phyloP scores from a whole-genome alignment of 768 basidiomycete genomes.

The Candolleomyces aberdarensis region DNA sequence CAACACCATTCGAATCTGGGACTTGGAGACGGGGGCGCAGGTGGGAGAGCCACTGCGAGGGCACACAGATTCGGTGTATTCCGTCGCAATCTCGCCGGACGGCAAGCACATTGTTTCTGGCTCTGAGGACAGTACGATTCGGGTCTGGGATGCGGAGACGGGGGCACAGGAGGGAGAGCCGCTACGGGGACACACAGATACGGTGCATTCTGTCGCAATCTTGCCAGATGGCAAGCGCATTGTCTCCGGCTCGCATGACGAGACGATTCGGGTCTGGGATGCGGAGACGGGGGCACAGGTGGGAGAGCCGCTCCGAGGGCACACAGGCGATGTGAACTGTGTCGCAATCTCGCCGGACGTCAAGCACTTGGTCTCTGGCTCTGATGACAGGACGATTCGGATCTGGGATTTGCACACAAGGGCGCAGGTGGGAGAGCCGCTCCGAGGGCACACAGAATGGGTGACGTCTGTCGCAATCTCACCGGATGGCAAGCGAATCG shows the following conservation, averaged over 20 bases:
- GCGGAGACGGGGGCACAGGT: no score
- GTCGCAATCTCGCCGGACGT: no score
- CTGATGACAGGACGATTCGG: no score
- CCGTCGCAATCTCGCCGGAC: slow-evolving; percentile 53
- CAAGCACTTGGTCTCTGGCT: no score
- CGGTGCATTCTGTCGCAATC: not conserved
- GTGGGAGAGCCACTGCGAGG: slow-evolving; percentile 5
- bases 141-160: slow-evolving; percentile 75
- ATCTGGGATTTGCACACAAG: no score
- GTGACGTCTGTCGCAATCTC: no score
- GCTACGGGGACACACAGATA: not conserved
- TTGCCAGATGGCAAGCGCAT: not conserved
- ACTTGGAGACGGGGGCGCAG: slow-evolving; percentile 26
- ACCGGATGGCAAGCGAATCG: no score
- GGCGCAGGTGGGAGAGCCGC: no score
- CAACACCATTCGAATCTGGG: slow-evolving; percentile 85
- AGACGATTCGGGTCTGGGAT: no score
- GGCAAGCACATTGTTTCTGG: slow-evolving; percentile 68
- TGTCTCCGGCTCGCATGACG: not conserved
- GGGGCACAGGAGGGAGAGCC: slow-evolving; percentile 35
- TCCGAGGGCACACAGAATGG: no score
- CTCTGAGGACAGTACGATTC: slow-evolving; percentile 67
- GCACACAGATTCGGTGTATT: slow-evolving; percentile 3
- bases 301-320: no score
- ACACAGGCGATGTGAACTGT: no score